Base-by-base conservation (phyloP, 768 basidiomycete genomes). In the Phlebiopsis flavidoalba region DNA sequence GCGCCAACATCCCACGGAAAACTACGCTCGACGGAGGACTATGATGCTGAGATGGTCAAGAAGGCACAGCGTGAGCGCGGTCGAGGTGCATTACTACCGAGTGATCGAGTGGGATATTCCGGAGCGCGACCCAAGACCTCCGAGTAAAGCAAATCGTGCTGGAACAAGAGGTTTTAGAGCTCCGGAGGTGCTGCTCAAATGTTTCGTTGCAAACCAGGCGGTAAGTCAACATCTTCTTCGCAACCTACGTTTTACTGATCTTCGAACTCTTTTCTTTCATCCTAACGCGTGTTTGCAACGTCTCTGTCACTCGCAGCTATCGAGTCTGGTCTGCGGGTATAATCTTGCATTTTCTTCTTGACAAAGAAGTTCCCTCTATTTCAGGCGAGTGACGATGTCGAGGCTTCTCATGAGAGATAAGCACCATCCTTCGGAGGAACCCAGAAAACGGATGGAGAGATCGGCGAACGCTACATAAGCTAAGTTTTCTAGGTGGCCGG, bases 131-230 rank as follows among this genome's bases (percentile, higher is more conserved):
- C 77, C 80, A 12, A 91, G 91, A 65, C 91, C 92, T 0, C 77
- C 80, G 43, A 89, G 92, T 56, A 95, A 95, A 72, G 95, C 97
- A 2, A 98, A 98, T 70, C 85, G 97, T 52, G 97, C 97, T 1
- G 97, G 97, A 3, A 99, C 97, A 12, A 77, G 97, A 67, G 97
- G 97, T 0, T 99, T 99, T 72, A 85, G 97, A 60, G 95, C 97
- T 1, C 97, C 97, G 0, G 97, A 99, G 68, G 96, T 99, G 2
- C 74, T 99, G 40, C 72, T 99, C 45, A 99, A 98, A 72, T 99
- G 97, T 66, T n/a, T 85, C 85, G 3, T 89, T 93, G 66, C 97
- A 99, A 74, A 88, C n/a, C 87, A 8, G 93, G 93, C 63, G 93
- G 96, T 95, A 65, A 63, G 85, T 74, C 33, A 59, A 51, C 31